Evolutionary conservation across 371 early-diverging fungal species (phyloP).

Genomic region (Actinomortierella ambigua): DNA sequence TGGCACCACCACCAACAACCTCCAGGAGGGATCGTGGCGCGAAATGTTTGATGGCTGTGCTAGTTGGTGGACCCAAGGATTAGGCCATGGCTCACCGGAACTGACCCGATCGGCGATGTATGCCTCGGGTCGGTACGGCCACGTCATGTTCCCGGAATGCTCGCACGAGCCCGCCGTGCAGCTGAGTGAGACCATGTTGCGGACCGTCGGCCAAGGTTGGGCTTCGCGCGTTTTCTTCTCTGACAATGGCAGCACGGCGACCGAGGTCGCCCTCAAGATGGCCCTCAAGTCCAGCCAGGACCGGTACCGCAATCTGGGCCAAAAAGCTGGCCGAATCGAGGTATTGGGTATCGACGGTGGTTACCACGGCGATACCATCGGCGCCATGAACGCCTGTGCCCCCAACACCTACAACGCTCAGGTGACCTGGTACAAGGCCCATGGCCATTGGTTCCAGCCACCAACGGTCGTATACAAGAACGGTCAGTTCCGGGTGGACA

Average conservation of each 20-base stretch:
- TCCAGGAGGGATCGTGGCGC: slow-evolving; percentile 28
- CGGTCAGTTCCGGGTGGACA: slow-evolving; percentile 56
- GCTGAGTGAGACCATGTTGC: slow-evolving; percentile 66
- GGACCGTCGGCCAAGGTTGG: slow-evolving; percentile 68
- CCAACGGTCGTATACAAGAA: slow-evolving; percentile 70
- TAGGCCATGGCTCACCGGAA: slow-evolving; percentile 76
- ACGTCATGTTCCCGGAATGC: slow-evolving; percentile 83
- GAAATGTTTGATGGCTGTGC: slow-evolving; percentile 80
- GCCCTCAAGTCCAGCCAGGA: slow-evolving; percentile 58
- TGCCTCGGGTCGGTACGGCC: slow-evolving; percentile 83
- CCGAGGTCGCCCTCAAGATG: slow-evolving; percentile 88
- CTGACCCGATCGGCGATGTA: slow-evolving; percentile 68
- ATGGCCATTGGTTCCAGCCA: slow-evolving; percentile 78
- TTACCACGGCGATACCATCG: slow-evolving; percentile 89
- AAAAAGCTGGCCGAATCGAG: slow-evolving; percentile 53
- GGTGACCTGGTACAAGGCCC: slow-evolving; percentile 79
- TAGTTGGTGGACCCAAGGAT: slow-evolving; percentile 88
- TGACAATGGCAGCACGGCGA: slow-evolving; percentile 83
- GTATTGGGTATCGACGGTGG: slow-evolving; percentile 76
- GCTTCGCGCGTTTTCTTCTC: slow-evolving; percentile 80
- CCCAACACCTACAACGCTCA: slow-evolving; percentile 78
- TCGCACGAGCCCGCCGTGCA: slow-evolving; percentile 73
- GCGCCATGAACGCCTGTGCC: slow-evolving; percentile 82
- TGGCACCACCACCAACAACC: neutral
- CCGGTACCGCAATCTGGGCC: slow-evolving; percentile 49